Evolutionary conservation across 768 basidiomycete genomes (phyloP), one percentile per base, ranked within the genome.

Genomic region (Hemileccinum impolitum): DNA sequence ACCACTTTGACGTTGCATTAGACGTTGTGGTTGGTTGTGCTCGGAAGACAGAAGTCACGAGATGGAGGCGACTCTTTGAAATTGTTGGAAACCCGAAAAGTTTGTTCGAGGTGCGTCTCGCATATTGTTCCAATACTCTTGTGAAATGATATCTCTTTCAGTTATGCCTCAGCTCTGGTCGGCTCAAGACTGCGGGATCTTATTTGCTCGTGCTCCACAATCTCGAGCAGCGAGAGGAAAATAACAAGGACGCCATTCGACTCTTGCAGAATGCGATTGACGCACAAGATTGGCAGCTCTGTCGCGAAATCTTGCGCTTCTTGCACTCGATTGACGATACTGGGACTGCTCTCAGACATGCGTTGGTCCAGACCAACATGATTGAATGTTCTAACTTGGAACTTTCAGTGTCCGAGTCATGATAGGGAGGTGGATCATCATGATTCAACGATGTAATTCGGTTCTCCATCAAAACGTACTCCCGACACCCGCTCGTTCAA

Each of bases 1-100:
- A 99, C 61, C 84, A 97, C 63, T 98, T 98, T 62, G 90, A 94
- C 52, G 87, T 81, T 45, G 80, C 87, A 6, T 70, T 97, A 48
- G 93, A 97, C 50, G 94, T 98, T 7, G 90, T 98, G 12, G 94
- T 97, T 10, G 86, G 90, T 6, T 97, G 95, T 59, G 95, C 96
- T 17, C 77, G 96, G 45, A 99, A 99, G 72, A 97, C 92, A 6
- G 96, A 99, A 69, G 79, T 94, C 63, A 85, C 90, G 4, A 70
- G 87, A 43, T 99, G 96, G 96, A 79, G 80, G 39, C 79, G 85
- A 47, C 71, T 99, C 35, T 99, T 99, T 65, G 82, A 83, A 47
- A 77, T 90, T 30, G 94, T 95, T 3, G 96, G 96, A 7, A 89
- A 86, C 61, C 95, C 96, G 0, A 84, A 94, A 61, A 72, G 78